Base-by-base conservation (phyloP, 805 yeast species). In the Hanseniaspora lachancei region DNA sequence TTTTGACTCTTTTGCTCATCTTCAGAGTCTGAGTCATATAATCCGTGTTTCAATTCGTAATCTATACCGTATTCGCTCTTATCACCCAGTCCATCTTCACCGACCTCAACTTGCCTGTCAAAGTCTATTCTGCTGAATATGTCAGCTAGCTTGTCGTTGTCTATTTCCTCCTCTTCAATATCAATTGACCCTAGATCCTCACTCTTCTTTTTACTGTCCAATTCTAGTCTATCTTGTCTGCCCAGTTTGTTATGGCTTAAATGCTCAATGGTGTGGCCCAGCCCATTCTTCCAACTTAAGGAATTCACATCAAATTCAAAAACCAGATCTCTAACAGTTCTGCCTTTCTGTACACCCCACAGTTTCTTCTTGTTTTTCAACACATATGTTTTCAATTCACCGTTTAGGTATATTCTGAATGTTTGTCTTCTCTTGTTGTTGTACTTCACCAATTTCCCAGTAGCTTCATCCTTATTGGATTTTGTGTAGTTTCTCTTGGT, bases 321-420 rank as follows among this genome's bases (percentile, higher is more conserved):
- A 0, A 83, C 85, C 60, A 89, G 72, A 61, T 84, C 93, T 36
- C 76, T 74, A 2, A 75, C 66, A 2, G 75, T 72, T 62, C 77
- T 82, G 59, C 78, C 76, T 70, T 85, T 86, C 60, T 85, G 89
- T 58, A 79, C 76, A 3, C 97, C 97, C 98, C 98, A 91, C 42
- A 93, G 74, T 65, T 89, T 89, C 35, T 82, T 79, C 69, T 89
- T 88, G 62, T 76, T 77, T 5, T 36, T 50, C 60, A 82, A 72
- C 61, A 78, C 78, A 57, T 84, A 68, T 5, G 73, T 72, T 66
- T 78, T 81, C 54, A 79, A 68, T 47, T 69, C 76, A 7, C 82
- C 87, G 57, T 77, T 74, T 58, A 72, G 73, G 23, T 48, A 49
- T 2, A 84, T 75, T 61, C 97, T 75, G 59, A 86, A 73, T 0